phyloP scores from a whole-genome alignment of 1,139 yeast species.

The Pichia sp. region DNA sequence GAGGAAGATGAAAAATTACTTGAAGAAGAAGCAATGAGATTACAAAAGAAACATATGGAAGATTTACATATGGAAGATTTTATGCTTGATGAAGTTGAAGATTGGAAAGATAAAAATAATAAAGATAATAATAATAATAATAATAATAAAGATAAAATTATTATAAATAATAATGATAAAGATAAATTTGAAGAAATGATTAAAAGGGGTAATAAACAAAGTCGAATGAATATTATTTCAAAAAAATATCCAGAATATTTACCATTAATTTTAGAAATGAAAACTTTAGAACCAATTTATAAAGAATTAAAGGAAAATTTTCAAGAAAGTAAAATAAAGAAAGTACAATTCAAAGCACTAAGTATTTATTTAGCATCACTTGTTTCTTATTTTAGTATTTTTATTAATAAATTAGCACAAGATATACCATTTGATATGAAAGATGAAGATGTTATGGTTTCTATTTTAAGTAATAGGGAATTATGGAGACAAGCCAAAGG shows the following conservation, averaged over 20 bases:
- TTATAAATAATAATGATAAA: constrained; percentile 25
- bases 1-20: constrained; percentile 71
- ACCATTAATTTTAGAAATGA: constrained; percentile 67
- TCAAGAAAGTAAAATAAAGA: constrained; percentile 32
- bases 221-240: constrained; percentile 43
- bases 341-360: constrained; percentile 59
- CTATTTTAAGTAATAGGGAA: constrained; percentile 72
- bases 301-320: constrained; percentile 29
- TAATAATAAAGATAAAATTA: constrained; percentile 23
- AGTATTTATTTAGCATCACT: constrained; percentile 72
- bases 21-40: constrained; percentile 82
- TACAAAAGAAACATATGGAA: constrained; percentile 78
- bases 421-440: constrained; percentile 66
- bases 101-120: constrained; percentile 48
- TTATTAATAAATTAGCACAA: constrained; percentile 48
- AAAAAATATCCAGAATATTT: constrained; percentile 78
- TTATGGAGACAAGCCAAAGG: constrained; percentile 80
- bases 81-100: constrained; percentile 76
- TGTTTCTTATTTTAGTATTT: constrained; percentile 67
- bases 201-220: constrained; percentile 35
- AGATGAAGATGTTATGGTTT: constrained; percentile 84
- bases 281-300: constrained; percentile 41
- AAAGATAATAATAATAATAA: constrained; percentile 23
- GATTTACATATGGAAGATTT: constrained; percentile 80
- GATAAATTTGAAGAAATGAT: constrained; percentile 20